Evolutionary conservation across 805 yeast species (phyloP), one percentile per base, ranked within the genome.

Genomic region (Candida nitratophila): DNA sequence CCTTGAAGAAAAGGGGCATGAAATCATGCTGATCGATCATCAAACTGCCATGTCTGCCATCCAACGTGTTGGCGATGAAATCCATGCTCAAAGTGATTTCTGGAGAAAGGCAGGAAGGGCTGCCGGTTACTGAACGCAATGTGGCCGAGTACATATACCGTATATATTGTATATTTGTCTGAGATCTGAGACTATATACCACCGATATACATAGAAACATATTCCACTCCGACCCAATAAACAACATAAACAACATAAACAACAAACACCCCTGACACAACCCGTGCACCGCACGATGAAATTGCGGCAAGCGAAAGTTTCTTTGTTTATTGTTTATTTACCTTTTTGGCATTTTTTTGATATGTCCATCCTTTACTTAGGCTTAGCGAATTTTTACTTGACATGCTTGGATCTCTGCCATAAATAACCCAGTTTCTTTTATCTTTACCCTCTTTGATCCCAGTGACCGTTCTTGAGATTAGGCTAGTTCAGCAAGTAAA

Each of bases 41-140:
- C 67, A 72, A 51, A 70, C 81, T 3, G 81, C 81, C 1, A 71
- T 81, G 79, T 75, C 77, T 54, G 85, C 76, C 0, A 73, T 81
- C 16, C 47, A 65, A 43, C 54, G 61, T 35, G 57, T 57, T 39
- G 52, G 68, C 47, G 61, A 74, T 42, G 40, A 63, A 31, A 64
- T 83, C 66, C 76, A 79, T 43, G 96, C 95, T 1, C 96, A 89
- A 11, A 73, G 88, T 52, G 98, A 91, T 60, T 86, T 65, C 60
- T 91, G 97, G 96, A 70, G 98, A 45, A 90, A 90, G 59, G 65
- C 83, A 39, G 96, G 95, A 8, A 71, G 65, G 37, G 84, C 89
- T 14, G 79, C 74, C 44, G 93, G 88, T 0, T 81, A 77, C n/a
- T 36, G 37, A 34, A n/a, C n/a, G n/a, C n/a, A n/a, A n/a, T n/a